Base-by-base conservation (phyloP, 306 rosid genomes). In the Prunus davidiana region DNA sequence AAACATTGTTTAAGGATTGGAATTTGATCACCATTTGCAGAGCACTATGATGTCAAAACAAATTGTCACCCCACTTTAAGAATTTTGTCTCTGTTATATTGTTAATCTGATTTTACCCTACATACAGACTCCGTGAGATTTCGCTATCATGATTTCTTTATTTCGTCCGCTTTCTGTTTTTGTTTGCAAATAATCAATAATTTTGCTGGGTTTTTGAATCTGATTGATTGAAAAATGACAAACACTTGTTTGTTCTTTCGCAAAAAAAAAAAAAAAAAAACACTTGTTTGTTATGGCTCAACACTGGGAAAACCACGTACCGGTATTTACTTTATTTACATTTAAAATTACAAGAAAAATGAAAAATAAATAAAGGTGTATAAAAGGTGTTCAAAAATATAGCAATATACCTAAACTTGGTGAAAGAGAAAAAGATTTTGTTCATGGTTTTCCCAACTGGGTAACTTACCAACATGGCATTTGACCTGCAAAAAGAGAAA, bases 1-100 rank as follows among this genome's bases (percentile, higher is more conserved):
- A 43, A 32, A 43, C 38, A 67, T 55, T 71, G 78, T 66, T 27
- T 71, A 55, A 74, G 38, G 58, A 71, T 30, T n/a, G 67, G 62
- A 27, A 71, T 74, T 34, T 67, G 57, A 65, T 28, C 72, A 74
- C 77, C 79, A 74, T 78, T 71, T 50, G 58, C 15, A 68, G 46
- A 30, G 62, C 82, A 81, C 32, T 27, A 77, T 80, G 30, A 79
- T 83, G 63, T 56, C 76, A 28, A 11, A 38, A 38, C 43, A 38
- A 7, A 14, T 63, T 64, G 69, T 34, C 49, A 8, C 58, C 32
- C 47, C 24, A 25, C 79, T 41, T 73, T 62, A 67, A 49, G 50
- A 22, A 51, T 3, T 19, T 16, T 62, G 43, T 58, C 64, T 19
- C 0, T 38, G 43, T 38, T 38, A 38, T 7, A 38, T 38, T 38